Evolutionary conservation across 2,329 filamentous ascomycete species (phyloP), one percentile per base, ranked within the genome.

Genomic region (Neonectria magnoliae): DNA sequence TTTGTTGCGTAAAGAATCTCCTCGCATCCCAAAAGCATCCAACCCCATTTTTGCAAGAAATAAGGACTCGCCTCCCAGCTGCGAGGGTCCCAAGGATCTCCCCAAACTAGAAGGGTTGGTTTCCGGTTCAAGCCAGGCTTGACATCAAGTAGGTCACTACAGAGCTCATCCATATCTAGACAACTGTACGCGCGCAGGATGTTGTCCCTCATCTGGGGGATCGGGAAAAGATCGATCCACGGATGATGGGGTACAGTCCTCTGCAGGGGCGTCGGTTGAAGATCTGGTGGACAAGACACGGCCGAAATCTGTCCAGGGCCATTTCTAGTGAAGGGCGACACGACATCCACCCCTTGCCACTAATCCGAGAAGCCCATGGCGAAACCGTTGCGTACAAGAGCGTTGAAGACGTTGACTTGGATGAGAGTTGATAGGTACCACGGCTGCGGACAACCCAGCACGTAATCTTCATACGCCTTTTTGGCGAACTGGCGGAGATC

Each of bases 211-310:
- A 58, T 51, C 45, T 51, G 20, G 9, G 56, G 56, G 4, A 58
- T 25, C 5, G 56, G 56, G n/a, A 58, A 58, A 14, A 58, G 45
- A 41, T 58, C 56, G 3, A 58, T 58, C 56, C 56, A 58, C 22
- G 56, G 44, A 29, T 58, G 45, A 51, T 58, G 56, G 14, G 31
- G 33, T 2, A 51, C n/a, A 18, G 3, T 33, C 14, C 29, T 41
- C 29, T 58, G 44, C 8, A 58, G 22, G 13, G 44, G 31, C 5
- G 56, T 58, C 9, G 45, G 45, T 6, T 27, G 44, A 25, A 58
- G 56, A 5, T 22, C 31, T 50, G 29, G 31, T 9, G 56, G 56
- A 42, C 10, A 41, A n/a, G 56, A 36, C 33, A 0, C 33, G 5
- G 5, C 14, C 13, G 13, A 36, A 36, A 36, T 5, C 33, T 16